phyloP scores from a whole-genome alignment of 148 eudicot genomes.

The Suaeda aralocaspica region DNA sequence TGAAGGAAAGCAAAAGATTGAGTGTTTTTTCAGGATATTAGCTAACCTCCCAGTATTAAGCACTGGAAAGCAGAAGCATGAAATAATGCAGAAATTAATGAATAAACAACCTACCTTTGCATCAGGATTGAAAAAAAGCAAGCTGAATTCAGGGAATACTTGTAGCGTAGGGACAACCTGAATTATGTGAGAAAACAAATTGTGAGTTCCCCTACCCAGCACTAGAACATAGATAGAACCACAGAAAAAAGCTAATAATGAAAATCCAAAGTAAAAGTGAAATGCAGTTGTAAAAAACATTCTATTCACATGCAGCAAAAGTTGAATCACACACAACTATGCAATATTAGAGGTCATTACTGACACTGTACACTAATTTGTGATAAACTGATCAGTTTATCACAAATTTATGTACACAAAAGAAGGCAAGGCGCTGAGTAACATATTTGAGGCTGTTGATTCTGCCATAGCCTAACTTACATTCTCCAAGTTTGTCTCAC shows the following conservation, averaged over 20 bases:
- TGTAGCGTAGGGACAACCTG: conserved; percentile 72
- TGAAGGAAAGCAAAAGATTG: too few relatives aligned
- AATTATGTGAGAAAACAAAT: conserved; percentile 18
- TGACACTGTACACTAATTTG: not conserved
- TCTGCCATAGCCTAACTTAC: not conserved
- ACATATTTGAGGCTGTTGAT: not conserved
- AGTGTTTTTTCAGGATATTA: too few relatives aligned
- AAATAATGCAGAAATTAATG: not conserved
- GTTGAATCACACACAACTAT: not conserved
- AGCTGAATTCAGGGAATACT: conserved; percentile 59
- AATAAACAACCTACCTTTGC: conserved; percentile 42
- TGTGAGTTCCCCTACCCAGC: not conserved
- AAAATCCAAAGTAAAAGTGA: not conserved
- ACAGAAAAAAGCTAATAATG: not conserved
- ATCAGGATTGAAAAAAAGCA: conserved; percentile 55
- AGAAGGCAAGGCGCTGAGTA: not conserved
- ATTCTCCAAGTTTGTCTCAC: not conserved
- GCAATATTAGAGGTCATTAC: not conserved
- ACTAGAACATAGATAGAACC: not conserved
- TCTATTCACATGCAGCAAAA: not conserved
- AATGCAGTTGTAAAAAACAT: not conserved
- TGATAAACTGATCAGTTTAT: not conserved
- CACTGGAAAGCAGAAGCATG: not conserved
- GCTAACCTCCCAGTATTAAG: too few relatives aligned
- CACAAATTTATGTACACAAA: not conserved